A percentile compares a stretch with the other conserved stretches of the same genome.
These are phyloP conservation scores for Coffea eugenioides DNA, from an alignment of 257 asterid species.

Conservation along the genomic window DNA sequence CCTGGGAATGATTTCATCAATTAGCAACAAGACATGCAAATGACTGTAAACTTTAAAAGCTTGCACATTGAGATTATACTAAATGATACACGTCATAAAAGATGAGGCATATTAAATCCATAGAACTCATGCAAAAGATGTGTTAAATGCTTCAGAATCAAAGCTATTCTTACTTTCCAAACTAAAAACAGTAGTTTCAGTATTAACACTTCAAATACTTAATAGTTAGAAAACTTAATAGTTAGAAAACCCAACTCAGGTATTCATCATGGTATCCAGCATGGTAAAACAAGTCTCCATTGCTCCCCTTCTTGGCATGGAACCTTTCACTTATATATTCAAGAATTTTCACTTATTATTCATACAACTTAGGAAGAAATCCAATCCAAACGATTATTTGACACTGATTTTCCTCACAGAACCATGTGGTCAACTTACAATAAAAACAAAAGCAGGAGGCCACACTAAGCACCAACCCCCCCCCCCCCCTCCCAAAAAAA, in stretches of 20 bases:
- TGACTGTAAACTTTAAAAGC: neutral
- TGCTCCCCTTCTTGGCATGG: neutral
- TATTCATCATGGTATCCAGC: neutral
- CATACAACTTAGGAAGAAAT: neutral
- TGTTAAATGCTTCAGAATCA: neutral
- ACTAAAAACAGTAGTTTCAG: neutral
- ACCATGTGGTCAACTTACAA: neutral
- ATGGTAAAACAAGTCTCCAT: too few species aligned
- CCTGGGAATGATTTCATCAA: constrained; percentile 43
- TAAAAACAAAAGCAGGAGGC: neutral
- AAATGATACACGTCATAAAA: neutral
- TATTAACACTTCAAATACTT: neutral
- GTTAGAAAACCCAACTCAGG: neutral
- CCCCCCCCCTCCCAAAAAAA: neutral
- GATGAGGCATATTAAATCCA: neutral
- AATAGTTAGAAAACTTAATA: neutral
- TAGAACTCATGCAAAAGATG: neutral
- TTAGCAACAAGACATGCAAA: constrained; percentile 4
- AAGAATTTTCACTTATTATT: neutral
- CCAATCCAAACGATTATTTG: neutral
- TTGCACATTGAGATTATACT: neutral
- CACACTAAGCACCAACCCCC: neutral
- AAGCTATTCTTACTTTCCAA: neutral
- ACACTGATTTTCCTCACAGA: neutral
- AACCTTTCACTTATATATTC: neutral